A percentile compares a stretch with the other conserved stretches of the same genome.
These are phyloP conservation scores for Skeletonema tropicum DNA, from an alignment of 108 stramenopile species.

Conservation along the genomic window DNA sequence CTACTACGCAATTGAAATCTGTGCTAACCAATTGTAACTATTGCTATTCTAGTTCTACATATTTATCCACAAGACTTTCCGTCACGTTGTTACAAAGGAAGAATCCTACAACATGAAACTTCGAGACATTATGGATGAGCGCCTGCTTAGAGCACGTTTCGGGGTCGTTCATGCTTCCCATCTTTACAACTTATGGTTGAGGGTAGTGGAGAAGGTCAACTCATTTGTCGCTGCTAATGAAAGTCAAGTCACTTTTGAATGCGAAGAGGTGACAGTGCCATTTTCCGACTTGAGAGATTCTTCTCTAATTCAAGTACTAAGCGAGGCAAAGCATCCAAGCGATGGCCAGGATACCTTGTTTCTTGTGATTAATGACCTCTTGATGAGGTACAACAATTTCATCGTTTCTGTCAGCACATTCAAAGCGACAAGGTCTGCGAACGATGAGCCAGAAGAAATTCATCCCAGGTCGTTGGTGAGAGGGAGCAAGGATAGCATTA, in stretches of 20 bases:
- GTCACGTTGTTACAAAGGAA: constrained; percentile 25
- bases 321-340: constrained; percentile 25
- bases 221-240: constrained; percentile 14
- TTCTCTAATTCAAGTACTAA: constrained; percentile 17
- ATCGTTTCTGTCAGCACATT: constrained; percentile 9
- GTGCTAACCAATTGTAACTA: neutral
- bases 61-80: constrained; percentile 29
- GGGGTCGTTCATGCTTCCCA: constrained; percentile 11
- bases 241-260: constrained; percentile 12
- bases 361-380: constrained; percentile 29
- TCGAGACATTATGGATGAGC: constrained; percentile 25
- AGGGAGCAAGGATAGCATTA: constrained; percentile 6
- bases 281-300: constrained; percentile 2
- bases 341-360: constrained; percentile 27
- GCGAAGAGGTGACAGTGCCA: constrained; percentile 23
- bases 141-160: constrained; percentile 18
- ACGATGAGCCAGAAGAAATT: constrained; percentile 15
- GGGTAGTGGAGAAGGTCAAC: constrained; percentile 23
- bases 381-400: constrained; percentile 31
- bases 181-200: constrained; percentile 15
- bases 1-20: neutral
- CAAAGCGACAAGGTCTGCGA: neutral
- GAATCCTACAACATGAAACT: constrained; percentile 21
- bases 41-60: constrained; percentile 21
- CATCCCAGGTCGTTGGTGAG: constrained; percentile 25